These are phyloP conservation scores for Diaporthe caulivora DNA, from an alignment of 2,329 filamentous ascomycete species.

Conservation along the genomic window DNA sequence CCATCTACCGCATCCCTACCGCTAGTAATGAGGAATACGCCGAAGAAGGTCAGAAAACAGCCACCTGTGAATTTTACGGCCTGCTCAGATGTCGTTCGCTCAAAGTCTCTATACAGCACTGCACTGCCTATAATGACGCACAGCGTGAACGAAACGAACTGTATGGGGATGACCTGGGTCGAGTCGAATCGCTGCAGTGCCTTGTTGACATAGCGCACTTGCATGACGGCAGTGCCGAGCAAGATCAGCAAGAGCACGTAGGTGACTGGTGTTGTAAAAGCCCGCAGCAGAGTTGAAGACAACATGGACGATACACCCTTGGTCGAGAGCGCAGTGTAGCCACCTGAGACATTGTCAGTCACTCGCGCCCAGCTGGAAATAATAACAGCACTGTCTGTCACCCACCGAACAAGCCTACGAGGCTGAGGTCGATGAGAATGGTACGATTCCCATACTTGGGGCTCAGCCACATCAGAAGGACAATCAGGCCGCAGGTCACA, in stretches of 20 bases:
- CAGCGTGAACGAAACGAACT: constrained; percentile 96
- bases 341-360: constrained; percentile 65
- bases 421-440: constrained; percentile 90
- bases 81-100: constrained; percentile 79
- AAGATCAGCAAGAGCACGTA: constrained; percentile 87
- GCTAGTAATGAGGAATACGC: constrained; percentile 97
- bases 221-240: constrained; percentile 88
- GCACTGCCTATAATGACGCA: constrained; percentile 96
- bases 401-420: constrained; percentile 93
- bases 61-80: constrained; percentile 90
- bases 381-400: constrained; percentile 24
- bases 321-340: constrained; percentile 95
- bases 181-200: constrained; percentile 92
- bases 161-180: constrained; percentile 96
- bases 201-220: constrained; percentile 95
- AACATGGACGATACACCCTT: constrained; percentile 97
- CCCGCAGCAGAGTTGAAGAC: constrained; percentile 89
- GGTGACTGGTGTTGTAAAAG: constrained; percentile 91
- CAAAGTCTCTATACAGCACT: constrained; percentile 93
- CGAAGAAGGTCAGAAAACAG: constrained; percentile 92
- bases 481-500: constrained; percentile 80
- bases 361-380: neutral
- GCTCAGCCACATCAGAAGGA: constrained; percentile 84
- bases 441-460: constrained; percentile 85
- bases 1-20: constrained; percentile 74